Base-by-base conservation (phyloP, 1,284 basidiomycete species). In the Agaricales sp. region DNA sequence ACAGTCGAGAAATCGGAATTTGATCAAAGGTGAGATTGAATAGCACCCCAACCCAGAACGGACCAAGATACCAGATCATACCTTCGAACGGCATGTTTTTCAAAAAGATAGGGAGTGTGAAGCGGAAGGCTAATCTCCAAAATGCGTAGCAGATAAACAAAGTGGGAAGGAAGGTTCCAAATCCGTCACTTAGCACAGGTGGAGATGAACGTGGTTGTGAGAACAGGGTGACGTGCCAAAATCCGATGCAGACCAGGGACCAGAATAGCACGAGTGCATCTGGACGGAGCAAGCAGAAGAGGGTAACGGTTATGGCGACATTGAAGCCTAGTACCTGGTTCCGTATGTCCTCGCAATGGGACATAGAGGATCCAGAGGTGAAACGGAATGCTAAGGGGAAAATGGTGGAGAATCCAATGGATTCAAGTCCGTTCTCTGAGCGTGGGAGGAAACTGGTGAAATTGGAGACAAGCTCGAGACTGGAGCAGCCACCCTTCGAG, bases 161-260 rank as follows among this genome's bases (percentile, higher is more conserved):
- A 0, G 77, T 66, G 0, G 91, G 89, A 13, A 93, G 70, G 64
- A 94, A 93, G 3, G 79, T 77, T 22, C 74, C 78, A 55, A 92
- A 88, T 2, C 79, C 86, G 6, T 68, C 67, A 48, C 84, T 78
- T 47, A 92, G 65, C 16, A 71, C 68, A 20, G 86, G 88, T 4
- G 87, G 88, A 20, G 74, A 76, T 1, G 69, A 70, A 23, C 74
- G 75, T 1, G 88, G 87, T 59, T 92, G 85, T 1, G 86, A 87
- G 56, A 89, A 89, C 21, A 93, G 72, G 1, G 77, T 71, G 51
- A 92, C 71, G 57, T 94, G 90, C 91, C 91, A 93, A 61, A 80
- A 93, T 0, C 91, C 91, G 43, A 92, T 81, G 66, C 82, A 89
- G 2, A 91, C 78, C 14, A 93, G 67, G 52, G 75, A 82, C 85